phyloP scores from a whole-genome alignment of 306 rosid species.

The Medicago arabica region DNA sequence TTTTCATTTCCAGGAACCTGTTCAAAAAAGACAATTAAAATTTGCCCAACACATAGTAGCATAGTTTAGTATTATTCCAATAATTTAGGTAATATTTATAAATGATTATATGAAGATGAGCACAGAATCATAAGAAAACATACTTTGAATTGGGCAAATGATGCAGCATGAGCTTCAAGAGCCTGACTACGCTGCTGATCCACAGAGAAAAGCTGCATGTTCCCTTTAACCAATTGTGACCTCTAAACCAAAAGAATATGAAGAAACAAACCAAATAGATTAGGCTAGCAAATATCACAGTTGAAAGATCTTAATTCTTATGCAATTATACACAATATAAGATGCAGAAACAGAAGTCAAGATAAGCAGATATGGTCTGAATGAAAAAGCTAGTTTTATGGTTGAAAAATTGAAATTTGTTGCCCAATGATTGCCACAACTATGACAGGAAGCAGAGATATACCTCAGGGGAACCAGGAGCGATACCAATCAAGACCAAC shows the following conservation, averaged over 20 bases:
- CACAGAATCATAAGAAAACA: slow-evolving; percentile 30
- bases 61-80: background rate
- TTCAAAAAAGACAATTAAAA: slow-evolving; percentile 34
- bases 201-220: slow-evolving; percentile 95
- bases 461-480: slow-evolving; percentile 99
- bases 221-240: slow-evolving; percentile 97
- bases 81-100: slow-evolving; percentile 17
- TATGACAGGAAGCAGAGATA: slow-evolving; percentile 40
- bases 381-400: slow-evolving; percentile 22
- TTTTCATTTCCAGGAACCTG: slow-evolving; percentile 96
- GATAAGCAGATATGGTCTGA: slow-evolving; percentile 4
- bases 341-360: slow-evolving; percentile 12
- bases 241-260: slow-evolving; percentile 57
- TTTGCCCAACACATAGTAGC: background rate
- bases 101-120: slow-evolving; percentile 18
- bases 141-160: slow-evolving; percentile 96
- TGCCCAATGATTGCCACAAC: slow-evolving; percentile 15
- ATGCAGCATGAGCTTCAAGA: slow-evolving; percentile 98
- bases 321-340: slow-evolving; percentile 10
- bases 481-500: slow-evolving; percentile 99
- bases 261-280: slow-evolving; percentile 37
- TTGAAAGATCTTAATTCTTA: background rate
- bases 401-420: slow-evolving; percentile 24
- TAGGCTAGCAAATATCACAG: slow-evolving; percentile 19
- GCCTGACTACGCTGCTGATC: slow-evolving; percentile 99